Evolutionary conservation across 441 rosid genomes (phyloP).

Genomic region (Kokia cookei): DNA sequence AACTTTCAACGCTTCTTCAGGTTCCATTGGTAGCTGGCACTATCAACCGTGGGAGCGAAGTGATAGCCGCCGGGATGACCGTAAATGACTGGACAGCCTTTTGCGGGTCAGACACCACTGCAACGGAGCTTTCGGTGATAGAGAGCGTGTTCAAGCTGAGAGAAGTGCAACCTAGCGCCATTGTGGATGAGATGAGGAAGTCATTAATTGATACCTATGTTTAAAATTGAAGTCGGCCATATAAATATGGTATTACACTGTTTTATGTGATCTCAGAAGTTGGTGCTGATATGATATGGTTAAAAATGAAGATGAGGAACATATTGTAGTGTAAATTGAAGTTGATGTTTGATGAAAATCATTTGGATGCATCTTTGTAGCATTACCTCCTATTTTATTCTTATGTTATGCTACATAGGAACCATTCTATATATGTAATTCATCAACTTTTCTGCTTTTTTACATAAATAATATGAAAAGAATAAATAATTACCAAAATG

Average conservation of each 20-base stretch:
- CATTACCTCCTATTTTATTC: neutral
- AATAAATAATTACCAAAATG: too few species aligned
- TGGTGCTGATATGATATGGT: neutral
- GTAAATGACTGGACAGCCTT: conserved; percentile 93
- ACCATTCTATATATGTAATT: neutral
- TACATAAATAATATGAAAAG: too few species aligned
- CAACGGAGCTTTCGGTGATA: conserved; percentile 79
- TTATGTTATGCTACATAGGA: neutral
- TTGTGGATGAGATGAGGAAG: conserved; percentile 89
- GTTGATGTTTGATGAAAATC: neutral
- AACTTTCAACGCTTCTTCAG: conserved; percentile 85
- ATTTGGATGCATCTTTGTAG: neutral
- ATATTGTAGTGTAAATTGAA: neutral
- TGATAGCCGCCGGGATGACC: conserved; percentile 75
- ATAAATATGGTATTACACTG: neutral
- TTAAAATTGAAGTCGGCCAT: conserved; percentile 6
- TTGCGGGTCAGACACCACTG: conserved; percentile 94
- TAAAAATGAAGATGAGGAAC: neutral
- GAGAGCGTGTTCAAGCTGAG: conserved; percentile 91
- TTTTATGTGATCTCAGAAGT: neutral
- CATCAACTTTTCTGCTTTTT: neutral
- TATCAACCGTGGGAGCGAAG: conserved; percentile 90
- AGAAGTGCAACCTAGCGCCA: conserved; percentile 79
- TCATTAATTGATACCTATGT: conserved; percentile 80
- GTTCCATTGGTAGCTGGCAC: conserved; percentile 94